phyloP scores from a whole-genome alignment of 768 basidiomycete species.

The Gloeophyllum trabeum region DNA sequence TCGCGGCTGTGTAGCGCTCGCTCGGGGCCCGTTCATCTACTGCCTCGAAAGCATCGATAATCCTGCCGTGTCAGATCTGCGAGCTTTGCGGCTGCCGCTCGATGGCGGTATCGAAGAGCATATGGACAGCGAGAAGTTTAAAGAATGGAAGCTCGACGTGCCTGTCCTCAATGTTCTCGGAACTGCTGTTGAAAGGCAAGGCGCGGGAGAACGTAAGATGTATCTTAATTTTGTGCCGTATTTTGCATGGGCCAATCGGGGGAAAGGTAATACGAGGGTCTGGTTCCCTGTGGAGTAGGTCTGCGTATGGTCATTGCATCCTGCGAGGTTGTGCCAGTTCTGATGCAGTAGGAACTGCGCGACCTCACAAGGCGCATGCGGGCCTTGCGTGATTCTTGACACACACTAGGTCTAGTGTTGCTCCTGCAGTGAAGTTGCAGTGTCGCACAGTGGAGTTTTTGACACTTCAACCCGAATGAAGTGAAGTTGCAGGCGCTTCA shows the following conservation, averaged over 20 bases:
- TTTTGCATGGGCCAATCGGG: not conserved
- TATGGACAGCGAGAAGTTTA: constrained; percentile 1
- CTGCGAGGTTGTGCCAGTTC: no score
- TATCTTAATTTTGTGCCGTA: not conserved
- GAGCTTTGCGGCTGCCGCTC: constrained; percentile 2
- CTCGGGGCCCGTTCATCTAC: constrained; percentile 11
- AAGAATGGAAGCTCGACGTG: constrained; percentile 1
- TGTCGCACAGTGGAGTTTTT: no score
- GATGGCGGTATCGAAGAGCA: not conserved
- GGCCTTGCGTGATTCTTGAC: no score
- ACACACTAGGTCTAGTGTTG: no score
- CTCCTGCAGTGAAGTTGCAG: no score
- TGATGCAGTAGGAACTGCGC: no score
- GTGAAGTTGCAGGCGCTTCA: no score
- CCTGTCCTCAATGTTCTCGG: constrained; percentile 1
- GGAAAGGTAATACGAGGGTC: not conserved
- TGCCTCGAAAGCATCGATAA: constrained; percentile 12
- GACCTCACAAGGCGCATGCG: no score
- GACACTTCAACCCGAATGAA: no score
- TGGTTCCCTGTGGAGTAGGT: not conserved
- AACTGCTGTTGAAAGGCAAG: not conserved
- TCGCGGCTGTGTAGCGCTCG: constrained; percentile 6
- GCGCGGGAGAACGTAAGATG: not conserved
- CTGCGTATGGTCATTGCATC: no score
- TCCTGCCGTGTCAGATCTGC: constrained; percentile 5